phyloP scores from a whole-genome alignment of 23 red algal species.

The Rhodosorus marinus region DNA sequence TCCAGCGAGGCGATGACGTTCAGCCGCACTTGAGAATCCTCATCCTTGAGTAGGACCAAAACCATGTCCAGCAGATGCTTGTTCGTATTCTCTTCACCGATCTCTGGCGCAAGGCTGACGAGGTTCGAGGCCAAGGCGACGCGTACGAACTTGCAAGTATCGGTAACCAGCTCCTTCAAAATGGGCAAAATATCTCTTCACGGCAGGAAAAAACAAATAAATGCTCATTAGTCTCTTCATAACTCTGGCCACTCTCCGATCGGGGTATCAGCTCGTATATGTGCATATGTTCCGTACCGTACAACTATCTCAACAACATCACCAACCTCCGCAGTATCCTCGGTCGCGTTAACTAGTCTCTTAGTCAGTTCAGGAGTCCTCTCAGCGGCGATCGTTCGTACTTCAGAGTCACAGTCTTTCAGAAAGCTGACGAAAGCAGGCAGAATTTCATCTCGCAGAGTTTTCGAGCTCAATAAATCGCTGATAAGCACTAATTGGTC shows the following conservation, averaged over 20 bases:
- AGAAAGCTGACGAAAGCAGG: slow-evolving; percentile 38
- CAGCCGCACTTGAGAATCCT: slow-evolving; percentile 75
- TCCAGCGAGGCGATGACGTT: slow-evolving; percentile 87
- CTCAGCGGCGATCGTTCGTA: slow-evolving; percentile 86
- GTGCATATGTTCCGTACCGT: too few relatives aligned
- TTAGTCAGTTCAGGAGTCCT: slow-evolving; percentile 49
- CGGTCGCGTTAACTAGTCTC: slow-evolving; percentile 4
- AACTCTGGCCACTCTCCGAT: too few relatives aligned
- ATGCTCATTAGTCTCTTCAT: too few relatives aligned
- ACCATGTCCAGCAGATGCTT: slow-evolving; percentile 55
- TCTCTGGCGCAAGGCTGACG: slow-evolving; percentile 80
- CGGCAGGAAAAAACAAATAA: too few relatives aligned
- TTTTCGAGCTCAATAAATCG: slow-evolving; percentile 35
- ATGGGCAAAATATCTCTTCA: slow-evolving; percentile 53
- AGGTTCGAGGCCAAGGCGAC: slow-evolving; percentile 75
- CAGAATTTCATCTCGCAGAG: slow-evolving; percentile 36
- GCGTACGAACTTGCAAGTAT: slow-evolving; percentile 71
- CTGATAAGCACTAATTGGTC: slow-evolving; percentile 40
- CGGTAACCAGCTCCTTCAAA: slow-evolving; percentile 51
- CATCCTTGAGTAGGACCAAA: slow-evolving; percentile 77
- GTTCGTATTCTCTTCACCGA: slow-evolving; percentile 34
- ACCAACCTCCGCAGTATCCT: not conserved
- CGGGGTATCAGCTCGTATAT: too few relatives aligned
- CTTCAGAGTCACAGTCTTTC: slow-evolving; percentile 79
- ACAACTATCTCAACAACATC: slow-evolving; percentile 16